These are phyloP conservation scores for Kwoniella shandongensis DNA, from an alignment of 768 basidiomycete species.

Conservation along the genomic window DNA sequence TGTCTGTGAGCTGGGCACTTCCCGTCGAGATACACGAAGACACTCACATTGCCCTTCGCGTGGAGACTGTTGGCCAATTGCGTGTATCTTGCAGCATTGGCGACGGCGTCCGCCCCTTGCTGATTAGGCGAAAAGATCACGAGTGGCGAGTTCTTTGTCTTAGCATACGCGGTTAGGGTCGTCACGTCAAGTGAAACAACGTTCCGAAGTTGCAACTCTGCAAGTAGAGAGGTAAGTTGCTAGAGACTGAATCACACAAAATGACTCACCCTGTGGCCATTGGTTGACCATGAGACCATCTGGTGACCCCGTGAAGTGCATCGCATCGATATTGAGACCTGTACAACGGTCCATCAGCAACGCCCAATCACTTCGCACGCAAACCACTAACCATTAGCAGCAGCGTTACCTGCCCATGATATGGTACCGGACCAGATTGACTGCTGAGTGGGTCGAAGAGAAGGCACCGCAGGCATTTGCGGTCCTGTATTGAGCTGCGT, in stretches of 20 bases:
- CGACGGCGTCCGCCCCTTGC: background rate
- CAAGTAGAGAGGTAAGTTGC: background rate
- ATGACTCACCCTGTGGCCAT: slow-evolving; percentile 17
- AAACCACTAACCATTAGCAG: background rate
- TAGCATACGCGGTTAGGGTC: slow-evolving; percentile 18
- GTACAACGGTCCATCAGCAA: too few species aligned
- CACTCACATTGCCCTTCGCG: slow-evolving; percentile 20
- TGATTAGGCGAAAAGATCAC: slow-evolving; percentile 14
- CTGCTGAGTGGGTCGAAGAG: slow-evolving; percentile 5
- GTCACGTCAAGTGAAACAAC: slow-evolving; percentile 11
- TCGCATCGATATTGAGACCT: slow-evolving; percentile 17
- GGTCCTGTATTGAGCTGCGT: slow-evolving; percentile 2
- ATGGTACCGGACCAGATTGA: slow-evolving; percentile 16
- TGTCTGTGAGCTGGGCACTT: background rate
- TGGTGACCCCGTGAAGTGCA: slow-evolving; percentile 10
- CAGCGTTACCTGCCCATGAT: slow-evolving; percentile 5
- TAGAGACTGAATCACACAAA: background rate
- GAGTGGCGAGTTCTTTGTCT: slow-evolving; percentile 18
- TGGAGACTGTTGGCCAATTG: slow-evolving; percentile 20
- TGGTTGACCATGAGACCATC: slow-evolving; percentile 14
- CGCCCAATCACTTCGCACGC: background rate
- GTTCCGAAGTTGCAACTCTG: slow-evolving; percentile 19
- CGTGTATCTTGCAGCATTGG: slow-evolving; percentile 10
- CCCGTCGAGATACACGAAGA: background rate
- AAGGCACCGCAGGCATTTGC: background rate